Percentiles rank a stretch among this genome's conserved stretches.
phyloP scores from a whole-genome alignment of 345 rosid genomes.

The Aurinia saxatilis region DNA sequence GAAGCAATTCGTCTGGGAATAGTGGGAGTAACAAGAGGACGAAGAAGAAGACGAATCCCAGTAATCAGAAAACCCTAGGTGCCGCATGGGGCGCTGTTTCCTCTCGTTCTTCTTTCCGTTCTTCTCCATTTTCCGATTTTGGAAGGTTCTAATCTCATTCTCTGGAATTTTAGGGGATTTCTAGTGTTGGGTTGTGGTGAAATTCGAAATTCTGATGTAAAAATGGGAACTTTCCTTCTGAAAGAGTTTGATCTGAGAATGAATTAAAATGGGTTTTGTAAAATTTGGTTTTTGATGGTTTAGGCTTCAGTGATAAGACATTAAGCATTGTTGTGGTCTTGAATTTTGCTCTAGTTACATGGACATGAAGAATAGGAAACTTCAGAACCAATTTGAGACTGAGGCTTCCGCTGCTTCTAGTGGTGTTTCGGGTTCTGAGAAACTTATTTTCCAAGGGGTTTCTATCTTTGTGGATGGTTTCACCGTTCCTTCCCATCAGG shows the following conservation, averaged over 20 bases:
- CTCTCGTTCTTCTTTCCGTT: conserved; percentile 65
- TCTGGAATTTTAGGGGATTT: neutral
- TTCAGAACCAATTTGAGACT: conserved; percentile 55
- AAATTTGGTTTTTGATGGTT: neutral
- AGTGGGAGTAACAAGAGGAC: conserved; percentile 28
- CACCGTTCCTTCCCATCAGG: conserved; percentile 90
- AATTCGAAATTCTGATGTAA: neutral
- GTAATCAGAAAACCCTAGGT: conserved; percentile 87
- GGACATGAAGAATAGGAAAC: conserved; percentile 77
- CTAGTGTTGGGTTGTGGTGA: neutral
- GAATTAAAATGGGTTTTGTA: neutral
- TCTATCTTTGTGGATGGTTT: conserved; percentile 94
- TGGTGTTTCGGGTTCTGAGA: conserved; percentile 35
- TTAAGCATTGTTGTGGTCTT: neutral
- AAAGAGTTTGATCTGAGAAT: neutral
- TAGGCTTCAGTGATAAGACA: too few species aligned
- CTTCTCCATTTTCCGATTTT: conserved; percentile 69
- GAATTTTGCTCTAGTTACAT: conserved; percentile 51
- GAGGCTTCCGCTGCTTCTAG: conserved; percentile 51
- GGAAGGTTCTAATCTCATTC: conserved; percentile 46
- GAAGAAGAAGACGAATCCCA: conserved; percentile 33
- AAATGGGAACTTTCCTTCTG: neutral
- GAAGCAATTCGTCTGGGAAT: conserved; percentile 41
- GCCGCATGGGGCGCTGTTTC: conserved; percentile 84
- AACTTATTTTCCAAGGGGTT: conserved; percentile 67